Percentiles rank a stretch among this genome's conserved stretches.
Evolutionary conservation across 768 basidiomycete genomes (phyloP).

Genomic region (Trametes cubensis): DNA sequence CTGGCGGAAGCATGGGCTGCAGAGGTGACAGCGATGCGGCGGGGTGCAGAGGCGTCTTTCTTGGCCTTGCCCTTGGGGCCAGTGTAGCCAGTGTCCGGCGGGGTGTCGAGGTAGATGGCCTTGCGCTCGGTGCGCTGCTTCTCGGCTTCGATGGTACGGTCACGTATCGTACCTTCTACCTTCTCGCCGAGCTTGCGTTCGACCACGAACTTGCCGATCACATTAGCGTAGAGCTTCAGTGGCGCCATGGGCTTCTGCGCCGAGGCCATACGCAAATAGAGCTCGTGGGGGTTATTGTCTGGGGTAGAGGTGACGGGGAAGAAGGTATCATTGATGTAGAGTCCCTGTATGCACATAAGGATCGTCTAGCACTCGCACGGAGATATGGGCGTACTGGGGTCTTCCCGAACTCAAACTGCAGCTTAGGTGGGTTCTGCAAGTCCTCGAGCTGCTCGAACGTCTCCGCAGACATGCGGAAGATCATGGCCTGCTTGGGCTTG

Average conservation of each 20-base stretch:
- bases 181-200: slow-evolving; percentile 58
- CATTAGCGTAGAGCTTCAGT: slow-evolving; percentile 73
- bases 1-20: neutral
- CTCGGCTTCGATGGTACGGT: slow-evolving; percentile 40
- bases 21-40: slow-evolving; percentile 2
- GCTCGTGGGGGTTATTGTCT: slow-evolving; percentile 66
- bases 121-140: slow-evolving; percentile 52
- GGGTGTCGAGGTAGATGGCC: slow-evolving; percentile 46
- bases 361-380: neutral
- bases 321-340: slow-evolving; percentile 65
- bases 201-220: slow-evolving; percentile 72
- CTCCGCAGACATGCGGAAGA: slow-evolving; percentile 74
- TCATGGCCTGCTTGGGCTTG: slow-evolving; percentile 72
- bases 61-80: slow-evolving; percentile 40
- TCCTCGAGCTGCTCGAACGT: slow-evolving; percentile 68
- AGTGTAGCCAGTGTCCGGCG: slow-evolving; percentile 33
- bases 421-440: slow-evolving; percentile 42
- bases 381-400: slow-evolving; percentile 49
- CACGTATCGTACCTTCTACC: slow-evolving; percentile 47
- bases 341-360: slow-evolving; percentile 47
- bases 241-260: slow-evolving; percentile 61
- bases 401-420: slow-evolving; percentile 67
- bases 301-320: slow-evolving; percentile 58
- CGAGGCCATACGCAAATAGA: slow-evolving; percentile 68
- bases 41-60: slow-evolving; percentile 32